A percentile compares a stretch with the other conserved stretches of the same genome.
Conservation (phyloP, 1,139 yeast species). For the Hyphopichia pseudoburtonii region DNA sequence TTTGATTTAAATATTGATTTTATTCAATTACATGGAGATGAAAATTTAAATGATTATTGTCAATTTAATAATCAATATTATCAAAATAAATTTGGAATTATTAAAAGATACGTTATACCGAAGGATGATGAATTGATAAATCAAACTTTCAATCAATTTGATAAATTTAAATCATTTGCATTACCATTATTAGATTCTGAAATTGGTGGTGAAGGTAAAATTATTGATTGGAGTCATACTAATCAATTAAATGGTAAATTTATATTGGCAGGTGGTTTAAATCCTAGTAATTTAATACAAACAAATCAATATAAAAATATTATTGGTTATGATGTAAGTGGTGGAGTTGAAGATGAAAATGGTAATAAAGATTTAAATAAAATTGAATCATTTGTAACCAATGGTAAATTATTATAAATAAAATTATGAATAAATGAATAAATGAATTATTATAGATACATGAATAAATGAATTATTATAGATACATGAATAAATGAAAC, state of each 20-base stretch:
- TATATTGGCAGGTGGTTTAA: slow-evolving; percentile 87
- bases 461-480: too few species aligned
- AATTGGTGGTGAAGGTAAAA: slow-evolving; percentile 86
- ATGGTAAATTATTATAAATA: slow-evolving; percentile 30
- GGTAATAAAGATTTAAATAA: slow-evolving; percentile 71
- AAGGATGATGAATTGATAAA: slow-evolving; percentile 36
- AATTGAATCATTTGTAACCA: slow-evolving; percentile 54
- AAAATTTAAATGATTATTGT: slow-evolving; percentile 58
- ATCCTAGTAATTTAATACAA: slow-evolving; percentile 62
- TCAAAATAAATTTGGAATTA: slow-evolving; percentile 52
- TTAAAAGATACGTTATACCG: slow-evolving; percentile 70
- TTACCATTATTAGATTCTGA: slow-evolving; percentile 81
- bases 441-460: too few species aligned
- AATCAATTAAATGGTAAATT: slow-evolving; percentile 45
- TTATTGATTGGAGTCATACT: slow-evolving; percentile 63
- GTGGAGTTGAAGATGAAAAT: slow-evolving; percentile 78
- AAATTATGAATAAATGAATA: too few species aligned
- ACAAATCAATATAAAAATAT: slow-evolving; percentile 54
- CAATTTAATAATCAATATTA: slow-evolving; percentile 28
- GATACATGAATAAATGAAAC: too few species aligned
- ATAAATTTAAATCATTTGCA: slow-evolving; percentile 31
- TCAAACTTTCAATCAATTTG: slow-evolving; percentile 16
- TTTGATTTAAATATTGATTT: slow-evolving; percentile 60
- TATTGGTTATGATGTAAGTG: slow-evolving; percentile 91
- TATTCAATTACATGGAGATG: slow-evolving; percentile 88